Evolutionary conservation across 1,139 yeast species (phyloP), one percentile per base, ranked within the genome.

Genomic region (Yamadazyma taylorii): DNA sequence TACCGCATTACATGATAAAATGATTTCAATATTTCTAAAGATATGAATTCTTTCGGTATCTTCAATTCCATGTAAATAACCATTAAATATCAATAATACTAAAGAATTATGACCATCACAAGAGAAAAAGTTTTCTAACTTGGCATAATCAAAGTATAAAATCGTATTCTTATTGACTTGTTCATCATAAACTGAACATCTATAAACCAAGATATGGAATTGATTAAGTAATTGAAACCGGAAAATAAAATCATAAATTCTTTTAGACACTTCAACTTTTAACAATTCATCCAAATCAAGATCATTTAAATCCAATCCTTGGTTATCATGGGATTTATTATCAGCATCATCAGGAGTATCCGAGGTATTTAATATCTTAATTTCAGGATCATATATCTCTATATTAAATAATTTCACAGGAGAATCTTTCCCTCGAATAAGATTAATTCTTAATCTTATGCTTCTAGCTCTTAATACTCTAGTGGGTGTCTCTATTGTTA

Each of bases 11-110:
- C 58, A 60, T 14, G 47, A 43, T 13, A 67, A 39, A 7, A 46
- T 46, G 15, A 67, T 39, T 40, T 66, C 73, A 13, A 63, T 41
- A 40, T 60, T 66, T 39, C 70, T 51, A 45, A 64, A 61, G n/a
- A 63, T 42, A 17, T 47, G 59, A 23, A 48, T 45, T 30, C 50
- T 42, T 14, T 50, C 47, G 16, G 43, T 39, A 17, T 50, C 50
- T 3, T 47, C 40, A 2, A 39, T 34, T 10, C 55, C 58, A 32
- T 55, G 58, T 8, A 67, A 41, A 35, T 48, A 54, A 5, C 73
- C 71, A 41, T 66, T 61, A 32, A 63, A 50, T 13, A 62, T 24
- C 6, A 63, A 51, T n/a, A 61, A 26, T 1, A 56, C 45, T 25
- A 66, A 38, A 11, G 52, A 46, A 26, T 55, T 47, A 16, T 47